Evolutionary conservation across 192 early-diverging fungal genomes (phyloP).

Genomic region (Thamnidium elegans): DNA sequence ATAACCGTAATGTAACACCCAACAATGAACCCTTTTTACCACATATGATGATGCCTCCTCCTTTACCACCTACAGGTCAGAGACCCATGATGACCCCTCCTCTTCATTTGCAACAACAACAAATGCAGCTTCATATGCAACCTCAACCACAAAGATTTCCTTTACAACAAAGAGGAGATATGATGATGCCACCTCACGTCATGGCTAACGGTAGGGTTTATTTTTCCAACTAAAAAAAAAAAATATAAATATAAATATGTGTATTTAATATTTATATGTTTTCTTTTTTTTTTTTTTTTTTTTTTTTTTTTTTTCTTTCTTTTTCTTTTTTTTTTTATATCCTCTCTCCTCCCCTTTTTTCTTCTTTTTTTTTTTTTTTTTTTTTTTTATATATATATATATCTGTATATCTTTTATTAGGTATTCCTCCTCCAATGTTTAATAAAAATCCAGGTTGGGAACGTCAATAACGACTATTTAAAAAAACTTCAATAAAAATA

Average conservation of each 20-base stretch:
- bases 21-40: constrained; percentile 7
- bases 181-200: constrained; percentile 21
- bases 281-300: no score
- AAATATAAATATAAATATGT: no score
- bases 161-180: constrained; percentile 8
- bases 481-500: neutral
- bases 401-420: neutral
- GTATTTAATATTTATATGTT: no score
- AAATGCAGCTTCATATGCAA: constrained; percentile 5
- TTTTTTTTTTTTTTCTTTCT: no score
- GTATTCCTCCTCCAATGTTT: constrained; percentile 20
- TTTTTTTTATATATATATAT: neutral
- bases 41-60: constrained; percentile 1
- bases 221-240: no score
- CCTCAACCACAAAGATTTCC: constrained; percentile 2
- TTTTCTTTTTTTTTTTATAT: no score
- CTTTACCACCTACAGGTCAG: constrained; percentile 7
- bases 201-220: constrained; percentile 22
- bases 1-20: neutral
- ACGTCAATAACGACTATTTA: neutral
- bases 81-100: constrained; percentile 21
- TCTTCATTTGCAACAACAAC: constrained; percentile 15
- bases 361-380: neutral
- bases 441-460: constrained; percentile 19
- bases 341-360: no score